Evolutionary conservation across 2,329 filamentous ascomycete genomes (phyloP).

Genomic region (Ascochyta fabae): DNA sequence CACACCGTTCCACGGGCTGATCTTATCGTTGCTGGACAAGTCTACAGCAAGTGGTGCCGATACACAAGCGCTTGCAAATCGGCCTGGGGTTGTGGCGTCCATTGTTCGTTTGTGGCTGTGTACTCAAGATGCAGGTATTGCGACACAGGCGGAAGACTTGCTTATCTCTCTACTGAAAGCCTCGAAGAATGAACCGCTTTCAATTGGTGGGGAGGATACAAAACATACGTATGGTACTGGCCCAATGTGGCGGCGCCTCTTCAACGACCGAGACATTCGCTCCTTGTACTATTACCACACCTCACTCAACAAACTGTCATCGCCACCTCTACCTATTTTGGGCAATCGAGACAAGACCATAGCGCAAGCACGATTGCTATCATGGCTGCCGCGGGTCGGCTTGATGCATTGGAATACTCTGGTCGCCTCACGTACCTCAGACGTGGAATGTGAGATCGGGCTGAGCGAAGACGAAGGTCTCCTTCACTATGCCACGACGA

Average conservation of each 20-base stretch:
- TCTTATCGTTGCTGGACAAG: slow-evolving; percentile 63
- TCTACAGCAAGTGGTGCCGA: slow-evolving; percentile 59
- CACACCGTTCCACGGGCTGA: slow-evolving; percentile 61
- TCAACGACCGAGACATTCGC: slow-evolving; percentile 66
- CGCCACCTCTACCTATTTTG: slow-evolving; percentile 44
- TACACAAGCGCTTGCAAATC: slow-evolving; percentile 64
- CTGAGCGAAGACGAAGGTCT: slow-evolving; percentile 49
- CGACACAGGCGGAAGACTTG: slow-evolving; percentile 60
- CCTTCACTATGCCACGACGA: slow-evolving; percentile 61
- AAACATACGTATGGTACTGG: slow-evolving; percentile 39
- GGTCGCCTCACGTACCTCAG: slow-evolving; percentile 57
- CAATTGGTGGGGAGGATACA: slow-evolving; percentile 45
- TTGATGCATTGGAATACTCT: slow-evolving; percentile 62
- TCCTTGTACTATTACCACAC: slow-evolving; percentile 63
- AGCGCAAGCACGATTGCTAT: slow-evolving; percentile 66
- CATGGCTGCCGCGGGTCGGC: slow-evolving; percentile 62
- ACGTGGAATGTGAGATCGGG: slow-evolving; percentile 56
- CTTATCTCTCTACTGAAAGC: slow-evolving; percentile 61
- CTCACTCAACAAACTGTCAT: slow-evolving; percentile 51
- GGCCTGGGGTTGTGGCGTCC: slow-evolving; percentile 60
- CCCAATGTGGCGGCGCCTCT: slow-evolving; percentile 67
- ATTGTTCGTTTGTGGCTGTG: slow-evolving; percentile 66
- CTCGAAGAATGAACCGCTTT: slow-evolving; percentile 48
- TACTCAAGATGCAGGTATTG: slow-evolving; percentile 61
- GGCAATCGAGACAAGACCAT: slow-evolving; percentile 63